Percentiles rank a stretch among this genome's conserved stretches.
phyloP scores from a whole-genome alignment of 1,284 basidiomycete genomes.

The Coniferiporia weirii region DNA sequence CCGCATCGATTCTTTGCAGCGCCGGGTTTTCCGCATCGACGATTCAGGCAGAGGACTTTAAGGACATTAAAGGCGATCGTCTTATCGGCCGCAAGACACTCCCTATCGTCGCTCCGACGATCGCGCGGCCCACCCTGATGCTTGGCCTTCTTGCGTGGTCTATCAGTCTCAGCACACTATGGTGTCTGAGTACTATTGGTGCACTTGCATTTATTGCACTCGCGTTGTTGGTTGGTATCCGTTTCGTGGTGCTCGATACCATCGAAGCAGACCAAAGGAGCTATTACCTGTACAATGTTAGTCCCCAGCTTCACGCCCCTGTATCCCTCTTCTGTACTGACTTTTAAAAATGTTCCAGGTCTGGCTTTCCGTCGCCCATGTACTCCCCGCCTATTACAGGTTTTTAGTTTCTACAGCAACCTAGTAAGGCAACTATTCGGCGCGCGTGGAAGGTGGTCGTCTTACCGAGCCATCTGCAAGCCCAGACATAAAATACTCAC shows the following conservation, averaged over 20 bases:
- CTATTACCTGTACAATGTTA: slow-evolving; percentile 17
- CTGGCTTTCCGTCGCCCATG: slow-evolving; percentile 17
- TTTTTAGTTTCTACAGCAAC: background rate
- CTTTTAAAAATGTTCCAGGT: slow-evolving; percentile 7
- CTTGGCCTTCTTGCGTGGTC: slow-evolving; percentile 12
- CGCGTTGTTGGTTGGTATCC: slow-evolving; percentile 7
- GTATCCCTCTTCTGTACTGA: background rate
- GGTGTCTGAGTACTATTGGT: background rate
- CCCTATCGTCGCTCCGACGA: slow-evolving; percentile 31
- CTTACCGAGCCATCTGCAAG: no score
- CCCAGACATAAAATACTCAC: no score
- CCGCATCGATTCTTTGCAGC: slow-evolving; percentile 25
- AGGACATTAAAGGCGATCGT: slow-evolving; percentile 36
- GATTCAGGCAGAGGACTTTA: slow-evolving; percentile 39
- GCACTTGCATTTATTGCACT: slow-evolving; percentile 5
- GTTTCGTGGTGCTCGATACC: slow-evolving; percentile 1
- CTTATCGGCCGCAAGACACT: slow-evolving; percentile 34
- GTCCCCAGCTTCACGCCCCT: background rate
- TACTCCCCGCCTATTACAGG: slow-evolving; percentile 9
- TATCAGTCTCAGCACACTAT: slow-evolving; percentile 8
- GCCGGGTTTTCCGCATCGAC: slow-evolving; percentile 31
- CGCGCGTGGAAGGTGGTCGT: no score
- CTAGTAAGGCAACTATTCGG: background rate
- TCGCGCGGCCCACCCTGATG: slow-evolving; percentile 11
- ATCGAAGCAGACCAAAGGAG: slow-evolving; percentile 13